Evolutionary conservation across 2,329 filamentous ascomycete species (phyloP).

Genomic region (Aspergillus spinulosporus): DNA sequence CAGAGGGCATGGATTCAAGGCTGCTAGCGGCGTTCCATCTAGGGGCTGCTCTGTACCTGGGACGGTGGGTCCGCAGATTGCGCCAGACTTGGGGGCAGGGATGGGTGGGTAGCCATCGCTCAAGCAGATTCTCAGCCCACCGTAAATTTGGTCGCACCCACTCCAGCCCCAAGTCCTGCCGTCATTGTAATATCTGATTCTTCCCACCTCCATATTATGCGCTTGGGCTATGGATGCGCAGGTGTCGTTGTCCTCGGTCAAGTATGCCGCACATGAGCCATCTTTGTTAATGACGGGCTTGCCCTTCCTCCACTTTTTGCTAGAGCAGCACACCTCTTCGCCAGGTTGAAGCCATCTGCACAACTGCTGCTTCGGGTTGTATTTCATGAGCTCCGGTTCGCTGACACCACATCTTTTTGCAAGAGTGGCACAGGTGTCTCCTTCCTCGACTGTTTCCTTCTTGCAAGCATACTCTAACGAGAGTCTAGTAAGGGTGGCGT

Average conservation of each 20-base stretch:
- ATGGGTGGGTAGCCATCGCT: slow-evolving; percentile 44
- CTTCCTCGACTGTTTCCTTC: slow-evolving; percentile 13
- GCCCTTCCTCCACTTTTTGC: slow-evolving; percentile 18
- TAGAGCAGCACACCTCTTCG: slow-evolving; percentile 28
- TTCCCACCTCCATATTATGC: slow-evolving; percentile 17
- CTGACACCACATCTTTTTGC: slow-evolving; percentile 44
- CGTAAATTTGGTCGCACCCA: slow-evolving; percentile 39
- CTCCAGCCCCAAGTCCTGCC: slow-evolving; percentile 50
- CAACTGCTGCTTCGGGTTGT: slow-evolving; percentile 33
- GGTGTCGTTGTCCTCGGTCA: slow-evolving; percentile 37
- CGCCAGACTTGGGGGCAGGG: slow-evolving; percentile 40
- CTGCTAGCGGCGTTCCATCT: slow-evolving; percentile 31
- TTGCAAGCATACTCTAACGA: background rate
- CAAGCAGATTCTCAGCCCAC: slow-evolving; percentile 42
- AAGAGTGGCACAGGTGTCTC: slow-evolving; percentile 42
- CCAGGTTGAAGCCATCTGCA: slow-evolving; percentile 33
- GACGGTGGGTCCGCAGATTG: slow-evolving; percentile 49
- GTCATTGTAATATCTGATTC: slow-evolving; percentile 24
- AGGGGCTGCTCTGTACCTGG: slow-evolving; percentile 38
- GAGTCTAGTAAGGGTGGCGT: background rate
- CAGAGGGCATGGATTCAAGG: slow-evolving; percentile 50
- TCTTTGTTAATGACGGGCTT: slow-evolving; percentile 37
- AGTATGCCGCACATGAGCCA: slow-evolving; percentile 42
- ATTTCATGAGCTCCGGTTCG: slow-evolving; percentile 38
- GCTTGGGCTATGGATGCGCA: slow-evolving; percentile 27